These are phyloP conservation scores for Vanrija humicola DNA, from an alignment of 1,284 basidiomycete genomes.

Conservation along the genomic window DNA sequence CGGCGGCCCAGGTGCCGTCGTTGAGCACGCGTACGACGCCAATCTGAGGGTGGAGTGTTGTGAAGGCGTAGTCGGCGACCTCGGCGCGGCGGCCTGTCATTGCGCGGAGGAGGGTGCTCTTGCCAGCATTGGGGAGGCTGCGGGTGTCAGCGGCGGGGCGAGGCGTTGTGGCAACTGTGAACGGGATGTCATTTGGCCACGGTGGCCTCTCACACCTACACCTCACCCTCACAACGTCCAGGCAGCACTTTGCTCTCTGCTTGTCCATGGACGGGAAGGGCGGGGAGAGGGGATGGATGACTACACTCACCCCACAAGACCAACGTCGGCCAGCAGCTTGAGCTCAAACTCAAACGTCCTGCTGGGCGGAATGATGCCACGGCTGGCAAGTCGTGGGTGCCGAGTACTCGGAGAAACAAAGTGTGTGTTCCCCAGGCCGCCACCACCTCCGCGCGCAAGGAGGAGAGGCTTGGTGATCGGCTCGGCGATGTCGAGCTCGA, in stretches of 20 bases:
- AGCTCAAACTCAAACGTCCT: conserved; percentile 86
- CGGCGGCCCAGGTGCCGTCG: conserved; percentile 66
- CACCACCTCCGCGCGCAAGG: conserved; percentile 71
- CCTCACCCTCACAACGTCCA: too few species aligned
- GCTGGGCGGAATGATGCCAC: conserved; percentile 75
- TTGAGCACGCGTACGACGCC: conserved; percentile 81
- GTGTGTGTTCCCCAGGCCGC: conserved; percentile 86
- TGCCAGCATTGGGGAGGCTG: conserved; percentile 77
- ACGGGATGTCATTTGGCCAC: too few species aligned
- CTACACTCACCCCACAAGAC: conserved; percentile 62
- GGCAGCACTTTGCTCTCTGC: too few species aligned
- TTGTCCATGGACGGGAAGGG: too few species aligned
- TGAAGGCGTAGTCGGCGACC: conserved; percentile 89
- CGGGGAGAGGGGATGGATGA: too few species aligned
- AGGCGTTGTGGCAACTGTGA: too few species aligned
- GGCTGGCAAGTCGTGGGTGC: conserved; percentile 74
- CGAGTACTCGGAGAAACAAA: conserved; percentile 57
- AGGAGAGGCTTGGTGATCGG: conserved; percentile 58
- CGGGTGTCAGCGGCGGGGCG: too few species aligned
- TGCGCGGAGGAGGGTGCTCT: conserved; percentile 78
- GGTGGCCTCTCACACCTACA: too few species aligned
- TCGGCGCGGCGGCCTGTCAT: conserved; percentile 83
- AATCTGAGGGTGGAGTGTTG: conserved; percentile 92
- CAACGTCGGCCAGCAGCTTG: conserved; percentile 89
- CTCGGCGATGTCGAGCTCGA: conserved; percentile 60